phyloP scores from a whole-genome alignment of 2,329 filamentous ascomycete genomes.

The Phaeosphaeria sp. region DNA sequence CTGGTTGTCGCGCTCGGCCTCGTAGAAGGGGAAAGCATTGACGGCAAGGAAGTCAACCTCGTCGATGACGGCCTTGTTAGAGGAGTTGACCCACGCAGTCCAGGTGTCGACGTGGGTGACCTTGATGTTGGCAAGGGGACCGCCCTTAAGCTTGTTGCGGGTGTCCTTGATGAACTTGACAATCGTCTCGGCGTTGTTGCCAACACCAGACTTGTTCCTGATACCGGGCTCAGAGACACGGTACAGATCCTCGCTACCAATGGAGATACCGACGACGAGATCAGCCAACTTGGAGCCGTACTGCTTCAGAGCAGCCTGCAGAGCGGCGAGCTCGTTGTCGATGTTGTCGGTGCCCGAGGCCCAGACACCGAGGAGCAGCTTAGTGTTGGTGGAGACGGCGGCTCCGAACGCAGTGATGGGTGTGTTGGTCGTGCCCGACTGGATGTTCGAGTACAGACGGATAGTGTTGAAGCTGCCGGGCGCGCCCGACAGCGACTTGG shows the following conservation, averaged over 20 bases:
- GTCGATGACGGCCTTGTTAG: conserved; percentile 45
- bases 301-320: conserved; percentile 38
- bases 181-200: conserved; percentile 67
- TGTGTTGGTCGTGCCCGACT: conserved; percentile 67
- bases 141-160: conserved; percentile 63
- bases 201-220: conserved; percentile 66
- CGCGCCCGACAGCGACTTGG: conserved; percentile 67
- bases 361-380: conserved; percentile 48
- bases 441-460: conserved; percentile 75
- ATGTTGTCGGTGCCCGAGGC: conserved; percentile 60
- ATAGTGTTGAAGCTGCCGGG: conserved; percentile 70
- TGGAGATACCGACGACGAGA: conserved; percentile 45
- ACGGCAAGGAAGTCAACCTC: conserved; percentile 46
- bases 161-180: conserved; percentile 61
- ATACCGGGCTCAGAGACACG: conserved; percentile 72
- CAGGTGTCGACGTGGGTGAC: conserved; percentile 49
- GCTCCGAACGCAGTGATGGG: conserved; percentile 61
- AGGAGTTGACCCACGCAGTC: conserved; percentile 44
- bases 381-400: conserved; percentile 43
- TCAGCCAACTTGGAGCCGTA: conserved; percentile 59
- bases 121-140: conserved; percentile 61
- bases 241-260: conserved; percentile 64
- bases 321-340: conserved; percentile 43
- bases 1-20: conserved; percentile 39
- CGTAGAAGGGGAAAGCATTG: conserved; percentile 49